Evolutionary conservation across 257 asterid species (phyloP), one percentile per base, ranked within the genome.

Genomic region (Buddleja alternifolia): DNA sequence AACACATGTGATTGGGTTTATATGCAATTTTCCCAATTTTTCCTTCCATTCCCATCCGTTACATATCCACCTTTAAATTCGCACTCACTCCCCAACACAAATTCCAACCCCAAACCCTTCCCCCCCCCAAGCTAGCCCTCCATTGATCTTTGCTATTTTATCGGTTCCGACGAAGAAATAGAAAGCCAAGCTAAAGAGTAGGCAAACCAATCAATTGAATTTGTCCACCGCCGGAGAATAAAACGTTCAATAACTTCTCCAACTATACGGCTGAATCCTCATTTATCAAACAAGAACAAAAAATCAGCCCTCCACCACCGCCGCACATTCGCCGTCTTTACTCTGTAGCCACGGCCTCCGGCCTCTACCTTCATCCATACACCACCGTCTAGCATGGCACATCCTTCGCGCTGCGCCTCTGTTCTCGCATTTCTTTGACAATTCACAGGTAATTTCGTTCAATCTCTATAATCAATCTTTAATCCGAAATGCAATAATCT

Each of bases 281-380:
- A 23, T 62, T 67, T 52, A 36, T 60, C n/a, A n/a, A n/a, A 46
- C 61, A 7, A 47, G 1, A 57, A 48, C 1, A 40, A 20, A 4
- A 12, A 17, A 46, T 1, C 25, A 36, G 21, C 4, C 20, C 24
- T 29, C 34, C 34, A 37, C 73, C 60, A 67, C 70, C 72, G 39
- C 42, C 64, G 53, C 74, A 29, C 50, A 63, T 57, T 45, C 62
- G 61, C 78, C 77, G 78, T 72, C 78, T 62, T 79, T 63, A 20
- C 52, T 9, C 6, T 55, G 58, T 36, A 71, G 72, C 68, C 51
- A 5, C 76, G 64, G 79, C 70, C 79, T 63, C 46, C 81, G 57
- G 50, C 46, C 24, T 36, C 53, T 63, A 61, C 78, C 66, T 71
- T 71, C 61, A 14, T 36, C 60, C 21, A 21, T 57, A 8, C 41